These are phyloP conservation scores for Phaeosphaeria sp. DNA, from an alignment of 2,329 filamentous ascomycete genomes.

Conservation along the genomic window DNA sequence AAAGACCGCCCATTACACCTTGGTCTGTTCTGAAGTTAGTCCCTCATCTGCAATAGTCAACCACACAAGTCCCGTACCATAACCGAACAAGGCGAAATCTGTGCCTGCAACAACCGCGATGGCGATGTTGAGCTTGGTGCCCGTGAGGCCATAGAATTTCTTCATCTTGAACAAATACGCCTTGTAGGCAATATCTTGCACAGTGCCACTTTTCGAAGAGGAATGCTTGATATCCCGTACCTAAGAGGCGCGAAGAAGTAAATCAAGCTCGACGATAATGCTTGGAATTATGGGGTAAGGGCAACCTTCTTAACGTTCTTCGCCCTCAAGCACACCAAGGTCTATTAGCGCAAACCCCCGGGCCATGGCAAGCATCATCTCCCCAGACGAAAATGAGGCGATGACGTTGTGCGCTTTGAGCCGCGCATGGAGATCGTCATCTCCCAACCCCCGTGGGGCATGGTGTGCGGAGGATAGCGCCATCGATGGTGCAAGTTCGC, in stretches of 20 bases:
- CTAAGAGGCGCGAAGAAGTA: not conserved
- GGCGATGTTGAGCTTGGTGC: constrained; percentile 69
- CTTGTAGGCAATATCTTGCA: not conserved
- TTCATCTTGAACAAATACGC: constrained; percentile 20
- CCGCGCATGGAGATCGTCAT: constrained; percentile 8
- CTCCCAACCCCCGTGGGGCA: constrained; percentile 18
- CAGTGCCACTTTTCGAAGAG: not conserved
- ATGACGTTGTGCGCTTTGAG: constrained; percentile 23
- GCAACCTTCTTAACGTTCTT: not conserved
- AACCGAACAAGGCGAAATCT: constrained; percentile 70
- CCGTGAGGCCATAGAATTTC: constrained; percentile 70
- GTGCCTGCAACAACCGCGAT: constrained; percentile 75
- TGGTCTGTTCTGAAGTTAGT: constrained; percentile 32
- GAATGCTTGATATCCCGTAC: constrained; percentile 1
- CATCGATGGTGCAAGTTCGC: constrained; percentile 6
- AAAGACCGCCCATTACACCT: constrained; percentile 68
- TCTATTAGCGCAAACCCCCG: constrained; percentile 7
- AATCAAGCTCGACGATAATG: not conserved
- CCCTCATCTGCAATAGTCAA: not conserved
- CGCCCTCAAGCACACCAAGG: constrained; percentile 7
- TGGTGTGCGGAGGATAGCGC: constrained; percentile 22
- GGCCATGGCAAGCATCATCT: constrained; percentile 16
- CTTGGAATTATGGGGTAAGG: not conserved
- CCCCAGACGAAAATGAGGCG: constrained; percentile 8
- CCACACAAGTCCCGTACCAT: constrained; percentile 61